phyloP scores from a whole-genome alignment of 1,284 basidiomycete genomes.

The Spongispora temasekensis region DNA sequence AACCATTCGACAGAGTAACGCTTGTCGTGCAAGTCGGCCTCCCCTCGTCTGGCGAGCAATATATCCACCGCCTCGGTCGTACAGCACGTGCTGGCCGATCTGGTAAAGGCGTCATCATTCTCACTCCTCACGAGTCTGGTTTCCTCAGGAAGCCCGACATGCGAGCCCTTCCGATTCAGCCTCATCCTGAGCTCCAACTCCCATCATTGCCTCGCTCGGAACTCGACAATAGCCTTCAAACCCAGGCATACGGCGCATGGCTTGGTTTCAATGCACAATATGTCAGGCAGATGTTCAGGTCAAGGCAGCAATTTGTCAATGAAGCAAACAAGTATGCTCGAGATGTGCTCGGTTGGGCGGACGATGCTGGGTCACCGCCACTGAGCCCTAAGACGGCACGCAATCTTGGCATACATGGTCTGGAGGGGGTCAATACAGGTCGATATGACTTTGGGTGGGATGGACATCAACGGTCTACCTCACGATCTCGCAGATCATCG shows the following conservation, averaged over 20 bases:
- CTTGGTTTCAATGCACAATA: constrained; percentile 62
- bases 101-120: constrained; percentile 63
- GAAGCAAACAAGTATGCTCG: constrained; percentile 47
- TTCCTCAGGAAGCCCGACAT: constrained; percentile 53
- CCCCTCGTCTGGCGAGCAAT: constrained; percentile 78
- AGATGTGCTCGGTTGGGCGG: constrained; percentile 44
- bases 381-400: constrained; percentile 55
- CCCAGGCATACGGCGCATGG: constrained; percentile 55
- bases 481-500: constrained; percentile 9
- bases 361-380: constrained; percentile 38
- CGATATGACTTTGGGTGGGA: constrained; percentile 4
- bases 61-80: constrained; percentile 90
- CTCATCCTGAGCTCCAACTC: constrained; percentile 25
- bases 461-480: constrained; percentile 8
- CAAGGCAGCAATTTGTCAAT: constrained; percentile 44
- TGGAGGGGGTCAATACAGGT: constrained; percentile 42
- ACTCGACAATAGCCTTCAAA: constrained; percentile 44
- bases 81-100: constrained; percentile 83
- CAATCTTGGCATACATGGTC: constrained; percentile 61
- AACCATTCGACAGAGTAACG: constrained; percentile 46
- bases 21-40: constrained; percentile 72
- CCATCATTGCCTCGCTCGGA: constrained; percentile 25
- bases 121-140: constrained; percentile 53
- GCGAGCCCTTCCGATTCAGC: constrained; percentile 41
- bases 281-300: constrained; percentile 44